phyloP scores from a whole-genome alignment of 345 rosid genomes.

The Draba incana region DNA sequence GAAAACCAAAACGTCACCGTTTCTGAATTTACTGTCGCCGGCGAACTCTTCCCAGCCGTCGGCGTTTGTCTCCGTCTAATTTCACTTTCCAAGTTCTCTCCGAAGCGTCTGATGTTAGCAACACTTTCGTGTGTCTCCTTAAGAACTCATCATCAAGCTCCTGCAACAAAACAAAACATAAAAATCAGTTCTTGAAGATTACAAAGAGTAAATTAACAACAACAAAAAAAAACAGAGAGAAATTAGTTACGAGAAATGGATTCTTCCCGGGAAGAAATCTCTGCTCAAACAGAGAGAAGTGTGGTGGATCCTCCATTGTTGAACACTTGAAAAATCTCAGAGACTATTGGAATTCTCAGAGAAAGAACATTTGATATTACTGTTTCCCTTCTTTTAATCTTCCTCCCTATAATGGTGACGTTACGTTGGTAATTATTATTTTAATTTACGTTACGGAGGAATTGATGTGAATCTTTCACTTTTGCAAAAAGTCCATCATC shows the following conservation, averaged over 20 bases:
- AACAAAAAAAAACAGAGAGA: not conserved
- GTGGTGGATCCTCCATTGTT: constrained; percentile 33
- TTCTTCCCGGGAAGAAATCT: constrained; percentile 17
- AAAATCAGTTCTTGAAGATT: not conserved
- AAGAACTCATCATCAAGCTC: constrained; percentile 26
- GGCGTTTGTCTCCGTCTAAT: not conserved
- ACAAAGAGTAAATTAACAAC: not conserved
- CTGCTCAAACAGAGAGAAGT: not conserved
- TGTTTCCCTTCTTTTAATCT: not conserved
- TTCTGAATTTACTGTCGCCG: not conserved
- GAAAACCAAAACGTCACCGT: constrained; percentile 34
- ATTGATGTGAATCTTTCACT: constrained; percentile 22
- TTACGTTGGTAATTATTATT: not conserved
- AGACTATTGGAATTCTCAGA: not conserved
- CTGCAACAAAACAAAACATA: constrained; percentile 17
- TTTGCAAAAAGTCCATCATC: not conserved
- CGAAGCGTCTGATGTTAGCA: constrained; percentile 21
- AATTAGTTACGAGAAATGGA: constrained; percentile 24
- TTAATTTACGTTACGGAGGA: constrained; percentile 6
- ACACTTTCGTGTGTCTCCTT: constrained; percentile 22
- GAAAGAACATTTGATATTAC: not conserved
- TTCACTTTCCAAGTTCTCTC: constrained; percentile 31
- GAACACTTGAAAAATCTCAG: not conserved
- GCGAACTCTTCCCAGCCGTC: constrained; percentile 41
- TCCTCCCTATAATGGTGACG: no score